Evolutionary conservation across 2,329 filamentous ascomycete species (phyloP).

Genomic region (Sporothrix variecibatus): DNA sequence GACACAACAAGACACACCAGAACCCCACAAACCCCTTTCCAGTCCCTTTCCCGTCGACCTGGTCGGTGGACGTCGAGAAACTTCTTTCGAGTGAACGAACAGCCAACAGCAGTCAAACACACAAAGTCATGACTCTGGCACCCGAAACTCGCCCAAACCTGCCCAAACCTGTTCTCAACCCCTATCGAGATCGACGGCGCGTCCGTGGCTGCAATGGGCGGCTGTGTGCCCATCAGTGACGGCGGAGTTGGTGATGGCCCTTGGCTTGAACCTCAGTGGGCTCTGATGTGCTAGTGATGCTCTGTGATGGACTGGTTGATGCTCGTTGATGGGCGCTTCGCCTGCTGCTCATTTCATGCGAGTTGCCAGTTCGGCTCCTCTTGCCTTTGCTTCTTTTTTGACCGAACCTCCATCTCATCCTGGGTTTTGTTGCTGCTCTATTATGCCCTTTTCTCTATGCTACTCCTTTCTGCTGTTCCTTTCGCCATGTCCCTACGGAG

Average conservation of each 20-base stretch:
- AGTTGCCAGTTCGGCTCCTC: background rate
- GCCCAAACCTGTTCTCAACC: background rate
- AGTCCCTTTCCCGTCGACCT: background rate
- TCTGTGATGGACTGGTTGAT: constrained; percentile 10
- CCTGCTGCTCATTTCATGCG: constrained; percentile 1
- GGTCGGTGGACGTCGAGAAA: background rate
- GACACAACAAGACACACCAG: background rate
- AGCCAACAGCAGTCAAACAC: background rate
- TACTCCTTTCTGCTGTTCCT: background rate
- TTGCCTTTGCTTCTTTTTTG: background rate
- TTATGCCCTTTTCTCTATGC: background rate
- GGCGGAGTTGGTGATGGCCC: background rate
- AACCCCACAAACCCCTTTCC: constrained; percentile 13
- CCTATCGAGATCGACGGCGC: constrained; percentile 4
- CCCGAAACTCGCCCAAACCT: constrained; percentile 10
- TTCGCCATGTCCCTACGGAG: background rate
- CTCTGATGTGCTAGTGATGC: background rate
- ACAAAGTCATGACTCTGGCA: constrained; percentile 3
- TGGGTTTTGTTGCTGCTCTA: background rate
- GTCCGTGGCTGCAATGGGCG: background rate
- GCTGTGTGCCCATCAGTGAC: background rate
- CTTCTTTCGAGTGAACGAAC: background rate
- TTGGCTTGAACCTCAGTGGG: background rate
- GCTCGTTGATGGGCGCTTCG: constrained; percentile 2
- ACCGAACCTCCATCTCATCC: background rate